Percentiles rank a stretch among this genome's conserved stretches.
These are phyloP conservation scores for Rutstroemia sydowiana DNA, from an alignment of 2,329 filamentous ascomycete species.

Conservation along the genomic window DNA sequence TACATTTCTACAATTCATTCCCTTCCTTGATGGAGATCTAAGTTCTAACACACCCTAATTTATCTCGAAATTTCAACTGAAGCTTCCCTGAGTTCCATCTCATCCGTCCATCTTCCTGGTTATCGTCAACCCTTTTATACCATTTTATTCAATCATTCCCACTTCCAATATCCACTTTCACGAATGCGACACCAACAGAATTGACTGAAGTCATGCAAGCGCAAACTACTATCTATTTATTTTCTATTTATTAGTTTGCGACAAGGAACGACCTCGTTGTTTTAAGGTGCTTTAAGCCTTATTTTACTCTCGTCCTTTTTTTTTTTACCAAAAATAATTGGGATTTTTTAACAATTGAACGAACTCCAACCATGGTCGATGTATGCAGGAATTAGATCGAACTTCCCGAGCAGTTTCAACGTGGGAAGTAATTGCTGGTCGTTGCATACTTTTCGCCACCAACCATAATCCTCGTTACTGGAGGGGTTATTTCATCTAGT, in stretches of 20 bases:
- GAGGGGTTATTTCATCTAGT: slow-evolving; percentile 9
- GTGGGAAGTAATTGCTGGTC: background rate
- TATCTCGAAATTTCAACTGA: background rate
- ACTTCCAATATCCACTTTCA: background rate
- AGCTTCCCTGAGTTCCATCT: no score
- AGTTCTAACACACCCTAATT: background rate
- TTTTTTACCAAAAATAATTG: background rate
- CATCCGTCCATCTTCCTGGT: slow-evolving; percentile 2
- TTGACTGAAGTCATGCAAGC: slow-evolving; percentile 8
- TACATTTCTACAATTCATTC: no score
- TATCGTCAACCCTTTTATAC: background rate
- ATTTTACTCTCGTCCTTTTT: no score
- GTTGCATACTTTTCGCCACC: background rate
- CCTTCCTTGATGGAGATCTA: background rate
- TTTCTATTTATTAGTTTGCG: slow-evolving; percentile 7
- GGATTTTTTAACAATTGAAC: slow-evolving; percentile 2
- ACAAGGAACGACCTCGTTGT: slow-evolving; percentile 11
- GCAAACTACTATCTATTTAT: slow-evolving; percentile 1
- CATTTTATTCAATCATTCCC: background rate
- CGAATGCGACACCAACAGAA: background rate
- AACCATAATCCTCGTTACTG: background rate
- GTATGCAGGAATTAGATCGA: slow-evolving; percentile 7
- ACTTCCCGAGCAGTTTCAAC: background rate
- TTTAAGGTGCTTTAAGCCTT: background rate
- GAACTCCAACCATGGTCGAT: slow-evolving; percentile 4